Evolutionary conservation across 257 asterid species (phyloP), one percentile per base, ranked within the genome.

Genomic region (Solanum sitiens): DNA sequence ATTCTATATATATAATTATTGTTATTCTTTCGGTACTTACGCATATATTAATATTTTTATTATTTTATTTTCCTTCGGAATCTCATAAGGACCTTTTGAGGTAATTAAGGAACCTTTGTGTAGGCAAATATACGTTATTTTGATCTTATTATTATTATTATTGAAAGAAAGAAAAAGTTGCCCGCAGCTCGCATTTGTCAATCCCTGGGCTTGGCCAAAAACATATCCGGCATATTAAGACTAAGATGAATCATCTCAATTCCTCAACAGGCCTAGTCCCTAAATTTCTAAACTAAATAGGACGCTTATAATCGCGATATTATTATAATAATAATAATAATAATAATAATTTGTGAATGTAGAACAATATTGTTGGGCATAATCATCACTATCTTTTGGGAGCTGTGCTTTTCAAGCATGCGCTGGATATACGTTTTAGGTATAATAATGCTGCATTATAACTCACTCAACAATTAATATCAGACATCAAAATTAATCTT

Each of bases 341-440:
- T 77, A 77, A 44, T 77, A 15, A 6, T 68, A 27, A 27, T 27
- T 45, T 45, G 84, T 2, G 15, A 82, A 32, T 27, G 23, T 68
- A 37, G 39, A 37, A 85, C 45, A 68, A 42, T 44, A 44, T 85
- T 85, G 45, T 85, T 40, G 44, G 87, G 76, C 33, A 40, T 39
- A 67, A 85, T 85, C 82, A 85, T 85, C 35, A 30, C 77, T 42
- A 68, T 67, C 76, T 85, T 85, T 85, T 85, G 65, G 76, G 45
- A 68, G 44, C 50, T 44, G 79, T 65, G 80, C 82, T 68, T 85
- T 85, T 85, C 67, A 85, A 85, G 87, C 87, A 85, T 68, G 87
- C 87, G 45, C 79, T 85, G 63, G 61, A 33, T 85, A 85, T 85
- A 85, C 76, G 87, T 82, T 50, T 82, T 47, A 30, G 70, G 30